A percentile compares a stretch with the other conserved stretches of the same genome.
These are phyloP conservation scores for Apiotrichum gamsii DNA, from an alignment of 1,284 basidiomycete genomes.

Conservation along the genomic window DNA sequence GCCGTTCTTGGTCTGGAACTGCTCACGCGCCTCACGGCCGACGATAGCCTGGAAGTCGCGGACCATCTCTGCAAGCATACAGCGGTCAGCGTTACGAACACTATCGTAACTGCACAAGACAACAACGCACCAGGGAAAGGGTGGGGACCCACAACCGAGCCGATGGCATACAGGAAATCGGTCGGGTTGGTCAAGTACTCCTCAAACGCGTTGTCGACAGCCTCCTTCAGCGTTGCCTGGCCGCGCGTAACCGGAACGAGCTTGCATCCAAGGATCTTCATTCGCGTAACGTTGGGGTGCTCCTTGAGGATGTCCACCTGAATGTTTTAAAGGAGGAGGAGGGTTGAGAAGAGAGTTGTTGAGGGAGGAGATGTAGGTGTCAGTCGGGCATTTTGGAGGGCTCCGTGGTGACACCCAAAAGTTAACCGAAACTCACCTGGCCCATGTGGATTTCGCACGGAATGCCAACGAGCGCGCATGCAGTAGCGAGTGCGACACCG, in stretches of 20 bases:
- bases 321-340: too few relatives aligned
- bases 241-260: constrained; percentile 92
- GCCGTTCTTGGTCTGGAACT: constrained; percentile 65
- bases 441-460: constrained; percentile 99
- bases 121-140: constrained; percentile 78
- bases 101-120: too few relatives aligned
- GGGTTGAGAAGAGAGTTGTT: too few relatives aligned
- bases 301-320: constrained; percentile 57
- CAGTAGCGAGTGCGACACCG: constrained; percentile 96
- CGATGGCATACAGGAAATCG: constrained; percentile 92
- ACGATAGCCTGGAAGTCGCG: constrained; percentile 97
- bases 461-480: constrained; percentile 91
- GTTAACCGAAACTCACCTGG: too few relatives aligned
- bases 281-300: constrained; percentile 93
- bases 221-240: constrained; percentile 92
- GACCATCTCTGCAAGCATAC: constrained; percentile 91
- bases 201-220: constrained; percentile 52
- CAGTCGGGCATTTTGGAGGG: too few relatives aligned
- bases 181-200: constrained; percentile 93
- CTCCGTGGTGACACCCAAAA: too few relatives aligned
- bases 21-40: constrained; percentile 86
- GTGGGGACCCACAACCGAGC: constrained; percentile 79
- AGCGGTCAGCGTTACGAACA: too few relatives aligned
- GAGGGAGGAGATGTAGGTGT: too few relatives aligned
- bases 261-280: constrained; percentile 93